Conservation (phyloP, 1,284 basidiomycete genomes). For the Moniliella sp. region DNA sequence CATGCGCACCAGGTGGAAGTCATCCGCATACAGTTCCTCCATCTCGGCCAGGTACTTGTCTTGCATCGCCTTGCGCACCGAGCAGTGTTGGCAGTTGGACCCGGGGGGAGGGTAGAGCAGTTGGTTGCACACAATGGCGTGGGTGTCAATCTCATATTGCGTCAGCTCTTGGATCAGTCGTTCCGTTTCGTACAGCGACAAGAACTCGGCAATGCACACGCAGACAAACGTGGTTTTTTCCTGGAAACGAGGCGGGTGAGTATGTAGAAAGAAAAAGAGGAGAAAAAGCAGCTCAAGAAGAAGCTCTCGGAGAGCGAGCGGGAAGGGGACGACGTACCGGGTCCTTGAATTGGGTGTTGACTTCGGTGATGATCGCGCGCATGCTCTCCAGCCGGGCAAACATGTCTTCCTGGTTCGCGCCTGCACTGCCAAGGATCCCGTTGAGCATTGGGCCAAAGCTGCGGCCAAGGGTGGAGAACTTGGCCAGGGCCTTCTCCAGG, state of each 20-base stretch:
- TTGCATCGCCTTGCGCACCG: slow-evolving; percentile 84
- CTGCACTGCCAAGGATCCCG: slow-evolving; percentile 54
- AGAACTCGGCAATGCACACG: slow-evolving; percentile 92
- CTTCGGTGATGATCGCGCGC: slow-evolving; percentile 88
- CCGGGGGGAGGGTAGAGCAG: slow-evolving; percentile 72
- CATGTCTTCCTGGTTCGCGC: slow-evolving; percentile 48
- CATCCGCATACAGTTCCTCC: slow-evolving; percentile 29
- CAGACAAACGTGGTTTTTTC: slow-evolving; percentile 87
- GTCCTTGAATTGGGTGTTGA: slow-evolving; percentile 97
- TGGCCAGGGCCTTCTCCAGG: slow-evolving; percentile 85
- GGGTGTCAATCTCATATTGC: slow-evolving; percentile 88
- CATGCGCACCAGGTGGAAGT: slow-evolving; percentile 74
- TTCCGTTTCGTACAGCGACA: slow-evolving; percentile 94
- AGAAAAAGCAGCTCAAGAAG: not conserved
- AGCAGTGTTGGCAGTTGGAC: slow-evolving; percentile 83
- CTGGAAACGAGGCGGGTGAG: slow-evolving; percentile 34
- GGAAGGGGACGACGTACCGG: slow-evolving; percentile 54
- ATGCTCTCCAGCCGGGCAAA: slow-evolving; percentile 92
- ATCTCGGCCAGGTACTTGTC: slow-evolving; percentile 39
- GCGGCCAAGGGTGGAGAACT: slow-evolving; percentile 70
- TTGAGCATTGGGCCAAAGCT: slow-evolving; percentile 91
- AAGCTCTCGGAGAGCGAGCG: not conserved
- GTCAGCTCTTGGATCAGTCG: slow-evolving; percentile 87
- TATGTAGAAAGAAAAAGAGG: not conserved
- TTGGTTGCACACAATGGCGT: slow-evolving; percentile 96